A percentile compares a stretch with the other conserved stretches of the same genome.
Evolutionary conservation across 1,284 basidiomycete species (phyloP).

Genomic region (Rhodotorula sp.): DNA sequence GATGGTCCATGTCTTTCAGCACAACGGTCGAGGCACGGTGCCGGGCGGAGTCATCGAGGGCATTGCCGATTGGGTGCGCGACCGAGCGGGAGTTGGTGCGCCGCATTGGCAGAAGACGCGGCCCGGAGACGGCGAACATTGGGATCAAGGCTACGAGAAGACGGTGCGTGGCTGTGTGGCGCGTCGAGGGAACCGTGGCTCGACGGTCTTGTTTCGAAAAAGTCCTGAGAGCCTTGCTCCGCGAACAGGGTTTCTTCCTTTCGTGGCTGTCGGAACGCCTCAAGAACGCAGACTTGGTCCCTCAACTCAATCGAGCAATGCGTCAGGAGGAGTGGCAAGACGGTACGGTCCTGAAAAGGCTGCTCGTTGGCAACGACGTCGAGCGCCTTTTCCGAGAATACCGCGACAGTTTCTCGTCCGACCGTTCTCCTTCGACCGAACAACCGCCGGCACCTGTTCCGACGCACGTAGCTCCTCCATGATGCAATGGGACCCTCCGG

Average conservation of each 20-base stretch:
- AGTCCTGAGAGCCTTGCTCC: not conserved
- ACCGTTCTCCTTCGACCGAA: not conserved
- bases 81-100: constrained; percentile 14
- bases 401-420: constrained; percentile 1
- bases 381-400: constrained; percentile 34
- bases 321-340: constrained; percentile 14
- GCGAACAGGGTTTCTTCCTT: constrained; percentile 34
- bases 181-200: too few relatives aligned
- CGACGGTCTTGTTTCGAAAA: too few relatives aligned
- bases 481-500: not conserved
- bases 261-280: constrained; percentile 17
- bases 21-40: constrained; percentile 12
- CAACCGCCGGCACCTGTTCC: constrained; percentile 19
- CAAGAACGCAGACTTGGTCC: constrained; percentile 20
- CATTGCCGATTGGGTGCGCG: constrained; percentile 42
- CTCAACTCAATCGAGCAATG: constrained; percentile 30
- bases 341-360: constrained; percentile 11
- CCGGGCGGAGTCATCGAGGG: constrained; percentile 41
- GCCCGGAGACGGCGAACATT: constrained; percentile 7
- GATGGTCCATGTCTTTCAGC: constrained; percentile 41
- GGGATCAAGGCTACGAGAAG: constrained; percentile 37
- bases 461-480: constrained; percentile 10
- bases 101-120: constrained; percentile 34
- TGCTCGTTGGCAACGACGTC: constrained; percentile 17
- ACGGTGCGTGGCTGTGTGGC: constrained; percentile 13